phyloP scores from a whole-genome alignment of 805 yeast genomes.

The Saccharomyces kudriavzevii region DNA sequence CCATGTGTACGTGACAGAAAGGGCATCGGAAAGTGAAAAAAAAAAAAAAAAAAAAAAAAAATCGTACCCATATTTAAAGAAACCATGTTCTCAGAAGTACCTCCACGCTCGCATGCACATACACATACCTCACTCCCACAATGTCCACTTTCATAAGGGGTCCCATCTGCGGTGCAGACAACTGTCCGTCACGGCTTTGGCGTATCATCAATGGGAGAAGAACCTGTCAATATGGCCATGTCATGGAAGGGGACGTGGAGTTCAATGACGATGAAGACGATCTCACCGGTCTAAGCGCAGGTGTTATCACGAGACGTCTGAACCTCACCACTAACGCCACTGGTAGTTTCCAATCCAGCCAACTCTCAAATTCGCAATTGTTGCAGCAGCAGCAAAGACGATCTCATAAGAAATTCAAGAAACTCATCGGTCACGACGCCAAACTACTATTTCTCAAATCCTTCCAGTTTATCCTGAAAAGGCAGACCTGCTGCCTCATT shows the following conservation, averaged over 20 bases:
- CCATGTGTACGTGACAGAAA: not conserved
- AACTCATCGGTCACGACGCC: constrained; percentile 44
- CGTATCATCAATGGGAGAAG: constrained; percentile 65
- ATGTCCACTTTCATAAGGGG: constrained; percentile 55
- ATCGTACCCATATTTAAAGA: no score
- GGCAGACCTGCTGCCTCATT: constrained; percentile 39
- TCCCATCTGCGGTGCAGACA: constrained; percentile 79
- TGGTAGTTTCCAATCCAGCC: constrained; percentile 32
- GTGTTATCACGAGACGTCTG: constrained; percentile 47
- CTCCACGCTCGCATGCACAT: not conserved
- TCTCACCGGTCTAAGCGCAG: constrained; percentile 19
- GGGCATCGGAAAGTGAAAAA: not conserved
- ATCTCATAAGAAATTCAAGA: constrained; percentile 12
- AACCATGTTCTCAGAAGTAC: not conserved
- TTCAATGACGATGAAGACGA: constrained; percentile 78
- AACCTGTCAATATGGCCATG: constrained; percentile 88
- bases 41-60: not conserved
- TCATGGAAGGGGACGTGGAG: constrained; percentile 70
- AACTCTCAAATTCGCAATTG: constrained; percentile 15
- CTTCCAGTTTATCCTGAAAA: constrained; percentile 43
- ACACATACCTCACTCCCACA: not conserved
- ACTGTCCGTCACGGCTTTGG: constrained; percentile 77
- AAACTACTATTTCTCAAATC: constrained; percentile 36
- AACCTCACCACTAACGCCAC: constrained; percentile 41
- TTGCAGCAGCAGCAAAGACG: not conserved